These are phyloP conservation scores for Tricholoma matsutake DNA, from an alignment of 768 basidiomycete species.

Conservation along the genomic window DNA sequence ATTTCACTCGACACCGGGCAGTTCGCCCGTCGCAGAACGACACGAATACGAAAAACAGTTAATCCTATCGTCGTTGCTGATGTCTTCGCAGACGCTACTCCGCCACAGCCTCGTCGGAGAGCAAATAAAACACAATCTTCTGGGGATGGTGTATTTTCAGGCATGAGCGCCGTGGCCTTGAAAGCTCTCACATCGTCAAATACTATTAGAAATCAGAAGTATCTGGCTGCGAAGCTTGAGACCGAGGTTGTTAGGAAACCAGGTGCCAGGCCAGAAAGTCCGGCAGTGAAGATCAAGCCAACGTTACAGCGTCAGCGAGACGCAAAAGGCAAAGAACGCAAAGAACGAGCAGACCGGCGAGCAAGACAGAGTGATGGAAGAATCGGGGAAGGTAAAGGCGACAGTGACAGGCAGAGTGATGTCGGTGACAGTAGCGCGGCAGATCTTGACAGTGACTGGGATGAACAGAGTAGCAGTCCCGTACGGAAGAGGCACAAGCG, in stretches of 20 bases:
- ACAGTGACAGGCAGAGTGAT: constrained; percentile 30
- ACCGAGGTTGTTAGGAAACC: constrained; percentile 69
- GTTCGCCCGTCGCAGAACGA: constrained; percentile 43
- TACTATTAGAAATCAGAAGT: constrained; percentile 70
- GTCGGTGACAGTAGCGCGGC: constrained; percentile 21
- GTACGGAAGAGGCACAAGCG: constrained; percentile 42
- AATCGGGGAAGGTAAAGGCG: constrained; percentile 10
- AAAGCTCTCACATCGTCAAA: constrained; percentile 71
- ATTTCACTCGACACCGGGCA: constrained; percentile 3
- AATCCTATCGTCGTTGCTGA: constrained; percentile 32
- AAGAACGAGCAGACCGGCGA: constrained; percentile 58
- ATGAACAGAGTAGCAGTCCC: constrained; percentile 17
- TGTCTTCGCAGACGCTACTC: constrained; percentile 33
- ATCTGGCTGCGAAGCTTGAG: constrained; percentile 56
- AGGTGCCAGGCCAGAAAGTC: constrained; percentile 74
- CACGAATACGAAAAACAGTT: constrained; percentile 44
- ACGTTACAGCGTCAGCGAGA: constrained; percentile 66
- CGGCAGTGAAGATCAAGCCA: constrained; percentile 69
- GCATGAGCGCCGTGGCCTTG: constrained; percentile 68
- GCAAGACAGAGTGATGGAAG: constrained; percentile 44
- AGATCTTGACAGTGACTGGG: constrained; percentile 22
- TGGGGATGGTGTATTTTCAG: constrained; percentile 46
- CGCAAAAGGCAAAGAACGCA: constrained; percentile 50
- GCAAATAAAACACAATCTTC: constrained; percentile 25
- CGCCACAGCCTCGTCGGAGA: constrained; percentile 43